These are phyloP conservation scores for Saturnispora serradocipensis DNA, from an alignment of 805 yeast species.

Conservation along the genomic window DNA sequence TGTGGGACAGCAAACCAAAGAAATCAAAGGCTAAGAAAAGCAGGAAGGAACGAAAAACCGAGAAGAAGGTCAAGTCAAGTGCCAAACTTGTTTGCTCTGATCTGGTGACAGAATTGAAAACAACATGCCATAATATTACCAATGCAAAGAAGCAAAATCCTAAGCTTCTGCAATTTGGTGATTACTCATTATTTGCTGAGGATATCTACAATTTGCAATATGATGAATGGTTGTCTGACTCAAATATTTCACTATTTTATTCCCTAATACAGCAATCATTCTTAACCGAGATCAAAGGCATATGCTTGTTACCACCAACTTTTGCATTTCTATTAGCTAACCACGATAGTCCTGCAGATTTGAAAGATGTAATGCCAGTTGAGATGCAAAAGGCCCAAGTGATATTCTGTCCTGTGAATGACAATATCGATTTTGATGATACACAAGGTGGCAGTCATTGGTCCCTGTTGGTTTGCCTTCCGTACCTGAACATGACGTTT, in stretches of 20 bases:
- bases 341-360: slow-evolving; percentile 33
- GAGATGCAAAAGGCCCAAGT: slow-evolving; percentile 33
- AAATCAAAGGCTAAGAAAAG: slow-evolving; percentile 1
- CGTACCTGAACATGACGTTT: slow-evolving; percentile 29
- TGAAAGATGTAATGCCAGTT: slow-evolving; percentile 38
- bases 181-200: slow-evolving; percentile 47
- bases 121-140: background rate
- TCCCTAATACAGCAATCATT: slow-evolving; percentile 30
- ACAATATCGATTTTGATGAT: slow-evolving; percentile 6
- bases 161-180: slow-evolving; percentile 41
- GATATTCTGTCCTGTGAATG: slow-evolving; percentile 45
- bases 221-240: slow-evolving; percentile 70
- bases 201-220: slow-evolving; percentile 51
- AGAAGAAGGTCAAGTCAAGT: background rate
- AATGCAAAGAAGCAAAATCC: slow-evolving; percentile 11
- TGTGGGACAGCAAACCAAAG: slow-evolving; percentile 6
- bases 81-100: background rate
- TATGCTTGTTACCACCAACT: slow-evolving; percentile 46
- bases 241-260: slow-evolving; percentile 53
- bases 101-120: background rate
- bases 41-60: background rate
- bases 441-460: slow-evolving; percentile 54
- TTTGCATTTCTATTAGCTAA: slow-evolving; percentile 54
- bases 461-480: slow-evolving; percentile 47
- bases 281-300: slow-evolving; percentile 32